Evolutionary conservation across 371 early-diverging fungal species (phyloP).

Genomic region (Actinomucor elegans): DNA sequence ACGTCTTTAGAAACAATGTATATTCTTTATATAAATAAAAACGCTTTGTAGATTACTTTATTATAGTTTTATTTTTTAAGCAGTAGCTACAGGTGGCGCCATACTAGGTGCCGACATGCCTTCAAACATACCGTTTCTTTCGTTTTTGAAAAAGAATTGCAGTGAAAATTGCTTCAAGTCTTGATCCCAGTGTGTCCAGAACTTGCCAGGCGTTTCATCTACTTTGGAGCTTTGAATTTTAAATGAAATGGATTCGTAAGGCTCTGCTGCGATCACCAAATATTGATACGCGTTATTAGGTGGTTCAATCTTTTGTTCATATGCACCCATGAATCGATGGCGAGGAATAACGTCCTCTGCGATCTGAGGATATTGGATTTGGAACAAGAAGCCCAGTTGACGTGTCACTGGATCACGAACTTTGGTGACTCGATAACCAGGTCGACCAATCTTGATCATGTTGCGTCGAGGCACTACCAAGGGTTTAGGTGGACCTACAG

Average conservation of each 20-base stretch:
- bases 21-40: conserved; percentile 3
- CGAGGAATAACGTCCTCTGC: conserved; percentile 76
- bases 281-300: conserved; percentile 93
- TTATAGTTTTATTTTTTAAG: conserved; percentile 2
- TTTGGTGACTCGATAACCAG: conserved; percentile 96
- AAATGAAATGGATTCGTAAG: conserved; percentile 95
- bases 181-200: conserved; percentile 95
- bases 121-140: conserved; percentile 29
- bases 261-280: conserved; percentile 93
- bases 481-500: conserved; percentile 54
- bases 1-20: conserved; percentile 59
- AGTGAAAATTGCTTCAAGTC: conserved; percentile 86
- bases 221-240: conserved; percentile 93
- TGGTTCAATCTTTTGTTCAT: conserved; percentile 91
- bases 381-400: conserved; percentile 91
- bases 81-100: conserved; percentile 19
- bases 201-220: conserved; percentile 79
- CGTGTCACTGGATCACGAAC: conserved; percentile 85
- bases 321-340: conserved; percentile 97
- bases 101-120: conserved; percentile 13
- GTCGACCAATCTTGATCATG: conserved; percentile 95
- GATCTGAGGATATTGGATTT: conserved; percentile 93
- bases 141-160: conserved; percentile 80
- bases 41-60: background rate
- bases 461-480: conserved; percentile 49